Evolutionary conservation across 257 asterid species (phyloP), one percentile per base, ranked within the genome.

Genomic region (Leptodermis oblonga): DNA sequence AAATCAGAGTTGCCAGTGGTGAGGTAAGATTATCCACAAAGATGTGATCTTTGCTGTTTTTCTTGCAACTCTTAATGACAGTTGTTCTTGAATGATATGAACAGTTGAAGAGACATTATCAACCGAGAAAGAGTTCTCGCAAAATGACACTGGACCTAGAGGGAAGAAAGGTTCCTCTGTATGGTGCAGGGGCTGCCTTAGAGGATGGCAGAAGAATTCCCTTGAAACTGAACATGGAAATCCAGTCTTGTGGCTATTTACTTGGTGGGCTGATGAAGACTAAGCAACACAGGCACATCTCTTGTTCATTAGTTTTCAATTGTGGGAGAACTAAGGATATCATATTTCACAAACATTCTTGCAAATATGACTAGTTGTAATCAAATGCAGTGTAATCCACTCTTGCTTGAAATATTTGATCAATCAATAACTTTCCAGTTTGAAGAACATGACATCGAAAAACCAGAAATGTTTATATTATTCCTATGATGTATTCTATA

Each of bases 211-310:
- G 72, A 8, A 82, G 77, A 5, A 73, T 91, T 65, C 90, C 90
- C 33, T 58, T 88, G 54, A 81, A 56, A 67, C 56, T 91, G 71
- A 84, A 85, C n/a, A 62, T 87, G 55, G 74, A 68, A 5, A 78
- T 91, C 3, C 74, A 76, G 25, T 68, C 91, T 0, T 61, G 48
- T 12, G 92, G 88, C 8, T 51, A 81, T 70, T 23, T 85, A 23
- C 63, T 88, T 3, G 96, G 95, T n/a, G 76, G 78, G 73, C 42
- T 91, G 82, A 81, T 91, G 45, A 81, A 80, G 85, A 80, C 86
- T 5, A 82, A 70, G 52, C 92, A 82, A 61, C 77, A 56, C 4
- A 71, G 31, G 37, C 90, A 67, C 34, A 66, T 82, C 49, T 81
- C 85, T 1, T 91, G 97, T 66, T 63, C 78, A n/a, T 77, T 89